Base-by-base conservation (phyloP, 805 yeast species). In the Yarrowia divulgata region DNA sequence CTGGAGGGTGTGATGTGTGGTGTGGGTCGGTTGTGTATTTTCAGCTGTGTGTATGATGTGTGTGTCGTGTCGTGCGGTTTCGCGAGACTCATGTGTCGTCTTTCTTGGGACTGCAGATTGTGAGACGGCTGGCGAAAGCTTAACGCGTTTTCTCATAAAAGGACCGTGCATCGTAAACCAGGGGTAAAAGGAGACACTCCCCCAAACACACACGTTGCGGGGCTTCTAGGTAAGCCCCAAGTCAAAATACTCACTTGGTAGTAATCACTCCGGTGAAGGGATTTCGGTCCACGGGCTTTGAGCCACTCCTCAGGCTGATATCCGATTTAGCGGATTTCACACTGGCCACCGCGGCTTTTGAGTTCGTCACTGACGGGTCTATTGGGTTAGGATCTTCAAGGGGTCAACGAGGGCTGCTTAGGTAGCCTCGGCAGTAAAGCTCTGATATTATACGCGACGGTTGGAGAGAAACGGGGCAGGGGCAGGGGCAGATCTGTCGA, bases 91-190 rank as follows among this genome's bases (percentile, higher is more conserved):
- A 43, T 57, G 63, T 57, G 63, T 40, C 37, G 35, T 42, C 46
- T 42, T 60, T 18, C 52, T 14, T 45, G 42, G 52, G 42, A 45
- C 66, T 60, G 66, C 66, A 60, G 50, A 60, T 60, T 60, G 52
- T 60, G 66, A 60, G 66, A 60, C 66, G 52, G 50, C 52, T 43
- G 66, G 66, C 52, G 66, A 60, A 60, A 60, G 66, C 52, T 60
- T 60, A 60, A 60, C 66, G 66, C 66, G 66, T 45, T 60, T 60
- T 40, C 37, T 57, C 48, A 42, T 40, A 40, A 57, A 60, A 60
- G 18, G 66, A 60, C 66, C 50, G 66, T 34, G 66, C 52, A 32
- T 57, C 45, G 45, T 54, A 54, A 39, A 37, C 64, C 64, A 57
- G 64, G 64, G 64, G 64, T 57, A 57, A 57, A 42, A 57, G 64